Conservation (phyloP, 176 grass and related monocot species). For the Eremochloa ophiuroides region DNA sequence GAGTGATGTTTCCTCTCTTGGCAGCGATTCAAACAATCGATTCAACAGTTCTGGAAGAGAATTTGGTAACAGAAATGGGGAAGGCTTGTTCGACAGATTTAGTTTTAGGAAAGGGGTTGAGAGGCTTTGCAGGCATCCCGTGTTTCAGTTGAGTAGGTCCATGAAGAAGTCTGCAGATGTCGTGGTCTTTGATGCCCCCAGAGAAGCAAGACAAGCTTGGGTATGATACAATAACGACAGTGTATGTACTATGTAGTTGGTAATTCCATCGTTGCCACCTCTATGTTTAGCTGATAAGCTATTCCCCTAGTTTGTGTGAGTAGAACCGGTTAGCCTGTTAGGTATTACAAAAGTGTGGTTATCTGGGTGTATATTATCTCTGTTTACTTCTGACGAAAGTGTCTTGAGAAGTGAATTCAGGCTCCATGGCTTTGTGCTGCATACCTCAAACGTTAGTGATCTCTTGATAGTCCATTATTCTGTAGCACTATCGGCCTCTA, state of each 20-base stretch:
- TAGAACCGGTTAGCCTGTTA: slow-evolving; percentile 31
- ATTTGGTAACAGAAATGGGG: slow-evolving; percentile 34
- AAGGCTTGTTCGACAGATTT: slow-evolving; percentile 59
- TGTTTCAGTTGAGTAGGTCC: slow-evolving; percentile 85
- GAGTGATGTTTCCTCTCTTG: slow-evolving; percentile 18
- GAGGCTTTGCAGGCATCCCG: slow-evolving; percentile 82
- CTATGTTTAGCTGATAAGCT: slow-evolving; percentile 15
- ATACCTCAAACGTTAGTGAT: background rate
- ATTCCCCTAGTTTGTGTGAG: slow-evolving; percentile 34
- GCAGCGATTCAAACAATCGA: background rate
- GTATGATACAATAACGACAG: slow-evolving; percentile 45
- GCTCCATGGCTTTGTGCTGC: background rate
- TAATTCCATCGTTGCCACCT: slow-evolving; percentile 18
- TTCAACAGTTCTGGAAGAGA: slow-evolving; percentile 41
- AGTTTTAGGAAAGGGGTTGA: slow-evolving; percentile 90
- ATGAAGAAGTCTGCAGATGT: slow-evolving; percentile 67
- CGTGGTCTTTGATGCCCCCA: slow-evolving; percentile 47
- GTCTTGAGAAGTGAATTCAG: slow-evolving; percentile 17
- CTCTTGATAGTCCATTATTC: background rate
- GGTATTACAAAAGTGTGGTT: slow-evolving; percentile 28
- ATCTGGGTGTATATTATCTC: slow-evolving; percentile 43
- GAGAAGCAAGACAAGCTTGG: slow-evolving; percentile 77
- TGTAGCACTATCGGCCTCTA: background rate
- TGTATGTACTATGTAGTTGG: slow-evolving; percentile 34
- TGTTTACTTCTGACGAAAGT: slow-evolving; percentile 44